Conservation (phyloP, 2,329 filamentous ascomycete species). For the Penicillium sp. region DNA sequence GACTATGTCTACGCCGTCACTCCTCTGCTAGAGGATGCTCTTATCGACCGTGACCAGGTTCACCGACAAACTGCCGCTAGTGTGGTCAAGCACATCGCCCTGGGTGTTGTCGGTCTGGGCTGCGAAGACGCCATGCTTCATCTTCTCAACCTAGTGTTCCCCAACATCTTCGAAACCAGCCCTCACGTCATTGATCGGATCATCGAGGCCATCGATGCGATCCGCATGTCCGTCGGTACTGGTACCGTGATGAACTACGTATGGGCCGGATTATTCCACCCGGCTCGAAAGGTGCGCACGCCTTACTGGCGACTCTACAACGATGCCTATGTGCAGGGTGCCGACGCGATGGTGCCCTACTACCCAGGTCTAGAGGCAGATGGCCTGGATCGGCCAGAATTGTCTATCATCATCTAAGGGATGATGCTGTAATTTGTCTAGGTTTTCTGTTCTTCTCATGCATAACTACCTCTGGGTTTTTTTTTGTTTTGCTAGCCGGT, state of each 20-base stretch:
- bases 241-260: conserved; percentile 97
- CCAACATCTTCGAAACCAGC: conserved; percentile 96
- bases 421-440: conserved; percentile 19
- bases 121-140: conserved; percentile 99
- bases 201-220: conserved; percentile 94
- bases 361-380: conserved; percentile 88
- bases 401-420: conserved; percentile 77
- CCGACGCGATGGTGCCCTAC: conserved; percentile 94
- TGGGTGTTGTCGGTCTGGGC: conserved; percentile 95
- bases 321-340: conserved; percentile 90
- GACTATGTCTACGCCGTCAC: conserved; percentile 99
- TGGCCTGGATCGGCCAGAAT: conserved; percentile 74
- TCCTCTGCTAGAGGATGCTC: conserved; percentile 90
- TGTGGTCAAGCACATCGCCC: conserved; percentile 95
- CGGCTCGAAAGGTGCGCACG: conserved; percentile 87
- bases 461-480: conserved; percentile 23
- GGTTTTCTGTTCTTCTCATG: conserved; percentile 19
- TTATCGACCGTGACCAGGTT: conserved; percentile 97
- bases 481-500: conserved; percentile 25
- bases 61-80: conserved; percentile 95
- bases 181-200: conserved; percentile 98
- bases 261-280: conserved; percentile 97
- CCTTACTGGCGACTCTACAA: conserved; percentile 99
- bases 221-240: conserved; percentile 89
- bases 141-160: conserved; percentile 92